Evolutionary conservation across 1,284 basidiomycete species (phyloP), one percentile per base, ranked within the genome.

Genomic region (Blastosporella zonata): DNA sequence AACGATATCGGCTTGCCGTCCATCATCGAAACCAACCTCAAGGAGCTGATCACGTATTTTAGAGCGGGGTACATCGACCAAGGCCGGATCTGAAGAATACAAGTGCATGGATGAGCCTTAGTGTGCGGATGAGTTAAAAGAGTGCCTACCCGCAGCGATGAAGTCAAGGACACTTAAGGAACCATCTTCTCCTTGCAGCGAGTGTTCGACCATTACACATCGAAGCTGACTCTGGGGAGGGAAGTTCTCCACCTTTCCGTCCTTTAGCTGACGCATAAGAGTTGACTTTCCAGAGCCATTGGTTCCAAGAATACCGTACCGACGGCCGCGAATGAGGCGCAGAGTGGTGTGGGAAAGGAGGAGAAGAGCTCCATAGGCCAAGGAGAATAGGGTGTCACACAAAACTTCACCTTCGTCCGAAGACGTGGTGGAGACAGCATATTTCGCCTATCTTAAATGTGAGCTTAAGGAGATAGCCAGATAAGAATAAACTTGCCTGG

Each of bases 261-360:
- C 93, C 40, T 90, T 82, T 61, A 99, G 84, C 60, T 97, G 95
- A 63, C 96, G 91, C 84, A 99, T 88, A 47, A 99, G 79, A 1
- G 97, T 99, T 38, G 90, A 93, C 73, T 99, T 99, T 58, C 96
- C 96, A 52, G 90, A 90, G 59, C 96, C 96, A 71, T 99, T 99
- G 28, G 90, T 81, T 35, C 94, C 96, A 42, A 97, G 87, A 59
- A 99, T 93, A 66, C 97, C 96, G 71, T 99, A 99, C 53, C 93
- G 81, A 58, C 83, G 82, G 29, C 96, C 97, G 60, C 93, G 89
- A 67, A 94, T 80, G 49, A 99, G 82, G 56, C 91, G 88, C 55
- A 99, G 79, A 25, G 81, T 88, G 28, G 96, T 98, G 72, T 99
- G 96, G 50, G 97, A 99, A 57, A 99, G 82, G 52, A 99, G 79